Percentiles rank a stretch among this genome's conserved stretches.
phyloP scores from a whole-genome alignment of 2,329 filamentous ascomycete species.

The Fusarium compactum region DNA sequence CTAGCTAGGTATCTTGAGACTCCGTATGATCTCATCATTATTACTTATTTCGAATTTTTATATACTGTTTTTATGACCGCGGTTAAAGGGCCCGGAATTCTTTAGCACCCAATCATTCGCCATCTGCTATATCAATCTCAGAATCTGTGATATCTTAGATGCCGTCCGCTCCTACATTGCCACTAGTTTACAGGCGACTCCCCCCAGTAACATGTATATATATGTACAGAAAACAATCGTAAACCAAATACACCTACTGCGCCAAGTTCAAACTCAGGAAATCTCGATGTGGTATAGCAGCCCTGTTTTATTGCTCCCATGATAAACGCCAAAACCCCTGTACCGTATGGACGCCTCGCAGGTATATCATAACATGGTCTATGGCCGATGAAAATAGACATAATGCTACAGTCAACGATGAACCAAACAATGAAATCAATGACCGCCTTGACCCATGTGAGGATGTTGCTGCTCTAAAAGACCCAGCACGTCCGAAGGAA shows the following conservation, averaged over 20 bases:
- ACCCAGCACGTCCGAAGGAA: slow-evolving; percentile 74
- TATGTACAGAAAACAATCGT: slow-evolving; percentile 1
- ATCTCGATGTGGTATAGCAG: slow-evolving; percentile 19
- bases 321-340: slow-evolving; percentile 26
- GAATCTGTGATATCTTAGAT: neutral
- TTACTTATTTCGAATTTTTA: neutral
- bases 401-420: slow-evolving; percentile 1
- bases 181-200: neutral
- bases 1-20: neutral
- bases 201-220: neutral
- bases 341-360: slow-evolving; percentile 20
- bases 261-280: slow-evolving; percentile 29
- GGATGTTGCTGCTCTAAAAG: slow-evolving; percentile 60
- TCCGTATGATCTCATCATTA: neutral
- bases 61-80: neutral
- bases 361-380: slow-evolving; percentile 5
- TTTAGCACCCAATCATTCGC: neutral
- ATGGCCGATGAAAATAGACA: slow-evolving; percentile 1
- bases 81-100: too few species aligned
- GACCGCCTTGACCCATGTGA: slow-evolving; percentile 42
- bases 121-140: neutral
- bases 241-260: slow-evolving; percentile 17
- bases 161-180: neutral
- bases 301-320: slow-evolving; percentile 24
- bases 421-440: slow-evolving; percentile 13